phyloP scores from a whole-genome alignment of 169 alveolate species.

The Amoebophrya sp. region DNA sequence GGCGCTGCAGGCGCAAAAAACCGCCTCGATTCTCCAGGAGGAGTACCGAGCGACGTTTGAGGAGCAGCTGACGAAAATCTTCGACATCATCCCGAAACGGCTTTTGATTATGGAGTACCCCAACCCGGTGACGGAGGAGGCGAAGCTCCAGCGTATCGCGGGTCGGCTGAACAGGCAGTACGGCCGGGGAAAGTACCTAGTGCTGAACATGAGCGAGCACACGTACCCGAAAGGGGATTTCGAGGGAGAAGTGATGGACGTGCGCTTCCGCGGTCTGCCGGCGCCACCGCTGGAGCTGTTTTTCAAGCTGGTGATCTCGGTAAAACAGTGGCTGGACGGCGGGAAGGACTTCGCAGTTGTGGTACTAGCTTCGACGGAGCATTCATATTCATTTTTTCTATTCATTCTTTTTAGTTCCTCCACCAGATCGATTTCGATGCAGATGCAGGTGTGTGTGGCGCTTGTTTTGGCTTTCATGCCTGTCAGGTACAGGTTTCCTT shows the following conservation, averaged over 20 bases:
- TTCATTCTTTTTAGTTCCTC: no score
- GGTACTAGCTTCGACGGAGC: no score
- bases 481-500: no score
- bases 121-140: neutral
- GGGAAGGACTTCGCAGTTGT: neutral
- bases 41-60: neutral
- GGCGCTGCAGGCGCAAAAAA: no score
- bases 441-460: no score
- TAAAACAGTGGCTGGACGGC: neutral
- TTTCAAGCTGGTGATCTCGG: neutral
- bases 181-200: neutral
- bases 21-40: neutral
- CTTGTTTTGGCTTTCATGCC: no score
- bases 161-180: neutral
- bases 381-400: no score
- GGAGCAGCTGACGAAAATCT: neutral
- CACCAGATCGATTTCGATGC: no score
- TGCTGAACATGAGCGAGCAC: neutral
- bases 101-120: neutral
- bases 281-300: neutral
- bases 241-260: neutral
- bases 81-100: neutral
- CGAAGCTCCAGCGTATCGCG: neutral
- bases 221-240: neutral
- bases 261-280: neutral